These are phyloP conservation scores for Acmispon strigosus DNA, from an alignment of 306 rosid species.

Conservation along the genomic window DNA sequence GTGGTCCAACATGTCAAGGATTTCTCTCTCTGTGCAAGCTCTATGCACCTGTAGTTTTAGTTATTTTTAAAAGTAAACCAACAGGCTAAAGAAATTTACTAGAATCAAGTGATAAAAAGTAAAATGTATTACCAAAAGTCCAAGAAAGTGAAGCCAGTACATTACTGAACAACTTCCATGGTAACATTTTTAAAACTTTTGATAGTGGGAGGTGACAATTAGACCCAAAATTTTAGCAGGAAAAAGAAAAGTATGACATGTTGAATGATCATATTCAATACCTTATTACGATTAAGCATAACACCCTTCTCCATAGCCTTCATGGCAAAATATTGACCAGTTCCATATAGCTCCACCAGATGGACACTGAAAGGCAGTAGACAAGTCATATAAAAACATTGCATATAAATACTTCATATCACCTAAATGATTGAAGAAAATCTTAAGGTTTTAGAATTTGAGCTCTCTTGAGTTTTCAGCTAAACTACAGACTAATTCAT, in stretches of 20 bases:
- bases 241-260: neutral
- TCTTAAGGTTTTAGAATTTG: neutral
- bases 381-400: neutral
- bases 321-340: constrained; percentile 69
- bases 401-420: neutral
- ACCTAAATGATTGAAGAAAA: neutral
- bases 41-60: constrained; percentile 69
- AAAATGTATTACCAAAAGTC: neutral
- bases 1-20: constrained; percentile 91
- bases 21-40: constrained; percentile 95
- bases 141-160: neutral
- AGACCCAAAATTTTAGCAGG: neutral
- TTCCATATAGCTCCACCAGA: constrained; percentile 70
- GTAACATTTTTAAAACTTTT: neutral
- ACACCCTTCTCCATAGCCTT: constrained; percentile 85
- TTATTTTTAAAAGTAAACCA: neutral
- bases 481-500: neutral
- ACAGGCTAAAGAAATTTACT: neutral
- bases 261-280: constrained; percentile 7
- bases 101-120: neutral
- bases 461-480: neutral
- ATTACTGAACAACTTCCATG: neutral
- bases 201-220: neutral
- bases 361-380: constrained; percentile 50
- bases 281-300: constrained; percentile 96